Evolutionary conservation across 495 filamentous ascomycete genomes (phyloP).

Genomic region (Aspergillus haitiensis): DNA sequence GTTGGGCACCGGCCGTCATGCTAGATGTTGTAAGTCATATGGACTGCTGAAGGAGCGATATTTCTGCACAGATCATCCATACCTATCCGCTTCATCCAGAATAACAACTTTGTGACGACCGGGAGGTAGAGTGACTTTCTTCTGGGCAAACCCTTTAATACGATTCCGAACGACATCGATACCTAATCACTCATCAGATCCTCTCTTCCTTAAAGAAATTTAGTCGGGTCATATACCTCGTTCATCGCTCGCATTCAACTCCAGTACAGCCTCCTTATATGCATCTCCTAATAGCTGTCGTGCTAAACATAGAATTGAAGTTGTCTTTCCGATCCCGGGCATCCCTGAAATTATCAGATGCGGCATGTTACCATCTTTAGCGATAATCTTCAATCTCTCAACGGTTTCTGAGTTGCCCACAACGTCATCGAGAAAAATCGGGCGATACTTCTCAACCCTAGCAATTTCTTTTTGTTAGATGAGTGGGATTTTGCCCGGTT

Average conservation of each 20-base stretch:
- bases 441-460: slow-evolving; percentile 99
- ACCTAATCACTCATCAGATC: slow-evolving; percentile 45
- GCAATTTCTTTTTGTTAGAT: too few relatives aligned
- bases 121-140: slow-evolving; percentile 92
- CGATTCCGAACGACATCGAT: slow-evolving; percentile 99
- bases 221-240: slow-evolving; percentile 55
- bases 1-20: slow-evolving; percentile 96
- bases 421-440: slow-evolving; percentile 90
- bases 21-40: slow-evolving; percentile 6
- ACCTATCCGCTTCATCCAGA: slow-evolving; percentile 93
- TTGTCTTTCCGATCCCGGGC: slow-evolving; percentile 99
- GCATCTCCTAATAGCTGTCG: slow-evolving; percentile 87
- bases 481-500: too few relatives aligned
- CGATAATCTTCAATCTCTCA: slow-evolving; percentile 97
- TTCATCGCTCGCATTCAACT: slow-evolving; percentile 95
- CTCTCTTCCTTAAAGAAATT: neutral
- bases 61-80: slow-evolving; percentile 5
- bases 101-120: slow-evolving; percentile 96
- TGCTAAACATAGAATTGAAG: slow-evolving; percentile 89
- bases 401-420: slow-evolving; percentile 98
- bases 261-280: slow-evolving; percentile 97
- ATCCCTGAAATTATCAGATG: slow-evolving; percentile 99
- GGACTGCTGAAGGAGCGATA: neutral
- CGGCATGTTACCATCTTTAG: slow-evolving; percentile 98
- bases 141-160: slow-evolving; percentile 98